Evolutionary conservation across 352 stramenopile genomes (phyloP).

Genomic region (Halophytophthora polymorphica): DNA sequence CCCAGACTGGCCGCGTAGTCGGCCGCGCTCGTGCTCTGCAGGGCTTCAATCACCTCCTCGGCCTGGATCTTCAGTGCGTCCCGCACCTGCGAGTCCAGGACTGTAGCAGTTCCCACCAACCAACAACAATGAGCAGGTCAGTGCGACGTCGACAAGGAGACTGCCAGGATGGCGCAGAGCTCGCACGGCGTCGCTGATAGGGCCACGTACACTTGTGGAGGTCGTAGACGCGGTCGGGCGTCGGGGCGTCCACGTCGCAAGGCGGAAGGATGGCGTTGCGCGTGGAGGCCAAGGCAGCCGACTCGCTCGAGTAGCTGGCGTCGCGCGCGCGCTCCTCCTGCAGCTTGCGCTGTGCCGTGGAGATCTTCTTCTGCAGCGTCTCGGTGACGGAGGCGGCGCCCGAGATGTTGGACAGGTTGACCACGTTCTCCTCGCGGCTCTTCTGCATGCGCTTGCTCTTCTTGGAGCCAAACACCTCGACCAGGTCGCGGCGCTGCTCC

Average conservation of each 20-base stretch:
- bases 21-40: slow-evolving; percentile 49
- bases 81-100: slow-evolving; percentile 66
- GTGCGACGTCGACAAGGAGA: slow-evolving; percentile 1
- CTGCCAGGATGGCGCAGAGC: too few species aligned
- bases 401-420: slow-evolving; percentile 74
- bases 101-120: slow-evolving; percentile 19
- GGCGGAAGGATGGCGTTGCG: slow-evolving; percentile 68
- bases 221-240: slow-evolving; percentile 74
- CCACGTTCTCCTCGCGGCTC: slow-evolving; percentile 79
- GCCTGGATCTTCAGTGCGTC: slow-evolving; percentile 76
- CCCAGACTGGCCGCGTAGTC: slow-evolving; percentile 52
- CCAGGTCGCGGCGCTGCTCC: slow-evolving; percentile 68
- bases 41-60: slow-evolving; percentile 60
- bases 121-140: slow-evolving; percentile 5
- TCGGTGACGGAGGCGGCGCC: slow-evolving; percentile 61
- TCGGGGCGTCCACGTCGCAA: slow-evolving; percentile 67
- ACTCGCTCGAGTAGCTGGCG: slow-evolving; percentile 51
- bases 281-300: slow-evolving; percentile 46
- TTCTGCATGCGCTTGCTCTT: slow-evolving; percentile 85
- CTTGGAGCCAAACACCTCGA: slow-evolving; percentile 80
- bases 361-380: slow-evolving; percentile 76
- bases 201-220: slow-evolving; percentile 72
- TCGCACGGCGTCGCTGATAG: too few species aligned
- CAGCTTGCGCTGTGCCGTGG: slow-evolving; percentile 48
- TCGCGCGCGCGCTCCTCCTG: slow-evolving; percentile 49